Evolutionary conservation across 306 rosid species (phyloP).

Genomic region (Mimosa pudica): DNA sequence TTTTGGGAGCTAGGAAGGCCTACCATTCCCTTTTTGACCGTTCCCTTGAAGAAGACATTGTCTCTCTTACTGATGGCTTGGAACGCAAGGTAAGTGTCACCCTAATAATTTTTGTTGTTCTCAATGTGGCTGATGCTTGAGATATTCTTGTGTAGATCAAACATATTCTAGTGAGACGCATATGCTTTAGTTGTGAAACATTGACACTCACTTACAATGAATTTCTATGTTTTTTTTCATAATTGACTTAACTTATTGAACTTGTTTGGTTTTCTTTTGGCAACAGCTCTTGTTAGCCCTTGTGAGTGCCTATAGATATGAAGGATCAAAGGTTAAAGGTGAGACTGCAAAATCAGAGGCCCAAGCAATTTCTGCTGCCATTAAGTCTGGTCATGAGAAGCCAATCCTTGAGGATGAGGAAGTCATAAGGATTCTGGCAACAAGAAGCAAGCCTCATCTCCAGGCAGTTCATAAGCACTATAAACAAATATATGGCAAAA

Average conservation of each 20-base stretch:
- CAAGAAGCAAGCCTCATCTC: conserved; percentile 84
- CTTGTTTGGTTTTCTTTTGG: conserved; percentile 1
- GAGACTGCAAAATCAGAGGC: conserved; percentile 78
- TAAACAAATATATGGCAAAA: conserved; percentile 55
- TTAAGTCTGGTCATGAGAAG: conserved; percentile 52
- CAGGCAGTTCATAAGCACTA: conserved; percentile 63
- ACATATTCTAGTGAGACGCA: neutral
- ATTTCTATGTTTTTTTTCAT: no score
- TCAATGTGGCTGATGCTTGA: neutral
- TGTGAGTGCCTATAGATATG: conserved; percentile 89
- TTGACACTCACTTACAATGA: no score
- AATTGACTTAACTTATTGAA: no score
- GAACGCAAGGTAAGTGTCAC: conserved; percentile 63
- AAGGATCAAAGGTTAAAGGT: conserved; percentile 69
- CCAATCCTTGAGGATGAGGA: conserved; percentile 67
- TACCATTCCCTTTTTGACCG: conserved; percentile 92
- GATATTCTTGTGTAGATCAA: neutral
- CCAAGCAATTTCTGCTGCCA: conserved; percentile 49
- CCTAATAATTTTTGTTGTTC: neutral
- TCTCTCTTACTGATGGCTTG: conserved; percentile 53
- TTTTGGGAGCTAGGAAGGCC: conserved; percentile 85
- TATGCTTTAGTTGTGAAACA: no score
- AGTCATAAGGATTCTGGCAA: conserved; percentile 65
- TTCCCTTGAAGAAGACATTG: conserved; percentile 93
- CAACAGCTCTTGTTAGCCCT: conserved; percentile 84